These are phyloP conservation scores for Tulasnella sp. DNA, from an alignment of 768 basidiomycete genomes.

Conservation along the genomic window DNA sequence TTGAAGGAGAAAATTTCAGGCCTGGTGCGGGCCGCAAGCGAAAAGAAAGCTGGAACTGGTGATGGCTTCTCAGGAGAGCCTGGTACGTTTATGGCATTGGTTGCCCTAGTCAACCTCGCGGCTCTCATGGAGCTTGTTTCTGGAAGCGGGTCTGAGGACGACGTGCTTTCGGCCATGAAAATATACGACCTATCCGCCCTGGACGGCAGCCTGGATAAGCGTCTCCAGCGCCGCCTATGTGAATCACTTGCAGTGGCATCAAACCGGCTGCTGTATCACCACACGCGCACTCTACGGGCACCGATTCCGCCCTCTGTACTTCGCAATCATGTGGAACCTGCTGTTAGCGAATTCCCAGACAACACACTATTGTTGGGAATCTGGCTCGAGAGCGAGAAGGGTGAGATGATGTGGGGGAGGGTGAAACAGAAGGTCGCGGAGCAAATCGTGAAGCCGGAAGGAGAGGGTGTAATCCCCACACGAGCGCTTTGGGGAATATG, in stretches of 20 bases:
- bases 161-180: background rate
- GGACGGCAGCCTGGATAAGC: background rate
- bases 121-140: conserved; percentile 8
- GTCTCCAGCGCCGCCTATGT: background rate
- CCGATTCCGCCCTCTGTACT: conserved; percentile 7
- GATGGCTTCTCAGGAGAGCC: background rate
- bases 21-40: background rate
- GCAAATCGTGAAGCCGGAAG: background rate
- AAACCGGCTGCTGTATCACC: conserved; percentile 10
- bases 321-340: conserved; percentile 3
- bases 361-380: conserved; percentile 17
- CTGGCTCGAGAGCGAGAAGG: conserved; percentile 18
- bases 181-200: background rate
- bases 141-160: background rate
- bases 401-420: conserved; percentile 18
- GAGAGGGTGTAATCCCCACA: conserved; percentile 3
- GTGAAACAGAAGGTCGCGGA: conserved; percentile 6
- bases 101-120: background rate
- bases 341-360: background rate
- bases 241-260: conserved; percentile 6
- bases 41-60: background rate
- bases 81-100: background rate
- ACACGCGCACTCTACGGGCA: conserved; percentile 12
- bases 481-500: conserved; percentile 15
- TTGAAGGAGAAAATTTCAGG: conserved; percentile 41